Evolutionary conservation across 1,139 yeast genomes (phyloP), one percentile per base, ranked within the genome.

Genomic region (Pichia inconspicua): DNA sequence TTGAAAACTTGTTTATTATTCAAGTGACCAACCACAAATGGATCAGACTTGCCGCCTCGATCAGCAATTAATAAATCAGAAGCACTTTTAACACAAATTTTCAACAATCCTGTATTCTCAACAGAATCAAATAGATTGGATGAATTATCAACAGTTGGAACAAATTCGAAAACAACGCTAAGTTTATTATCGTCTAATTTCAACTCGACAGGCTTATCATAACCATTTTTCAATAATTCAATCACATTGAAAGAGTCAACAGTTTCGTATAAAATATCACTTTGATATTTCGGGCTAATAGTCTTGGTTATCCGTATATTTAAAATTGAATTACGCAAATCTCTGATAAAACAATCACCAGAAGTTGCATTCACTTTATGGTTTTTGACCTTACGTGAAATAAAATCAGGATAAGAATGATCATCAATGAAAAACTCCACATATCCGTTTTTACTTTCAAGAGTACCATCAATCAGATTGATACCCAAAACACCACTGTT

Each of bases 31-130:
- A 66, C 66, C 44, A 74, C 74, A 59, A 72, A 77, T 50, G 94
- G 92, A 68, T 84, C 94, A 5, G 90, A 80, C 57, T 80, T 81
- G 50, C 92, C 92, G 59, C 82, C 82, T 50, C 77, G 67, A 61
- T 84, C 94, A 43, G 77, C 83, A 15, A 88, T 65, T 46, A 64
- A 63, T 53, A 84, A 65, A 49, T 71, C 66, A 28, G 71, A 71
- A 22, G 80, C 92, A 43, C 76, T 71, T 40, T 80, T 59, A 47
- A 84, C 67, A 41, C 78, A 80, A 56, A 84, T 64, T 47, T 72
- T 70, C 47, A 84, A 63, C 15, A 69, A 57, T 57, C 94, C 94
- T 34, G 86, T 84, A 62, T 84, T 90, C 56, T 72, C 64, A 50
- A 83, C 73, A 9, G 84, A 74, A 58, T 84, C 92, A 40, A 50